Evolutionary conservation across 345 rosid species (phyloP), one percentile per base, ranked within the genome.

Genomic region (Brassica rapa): DNA sequence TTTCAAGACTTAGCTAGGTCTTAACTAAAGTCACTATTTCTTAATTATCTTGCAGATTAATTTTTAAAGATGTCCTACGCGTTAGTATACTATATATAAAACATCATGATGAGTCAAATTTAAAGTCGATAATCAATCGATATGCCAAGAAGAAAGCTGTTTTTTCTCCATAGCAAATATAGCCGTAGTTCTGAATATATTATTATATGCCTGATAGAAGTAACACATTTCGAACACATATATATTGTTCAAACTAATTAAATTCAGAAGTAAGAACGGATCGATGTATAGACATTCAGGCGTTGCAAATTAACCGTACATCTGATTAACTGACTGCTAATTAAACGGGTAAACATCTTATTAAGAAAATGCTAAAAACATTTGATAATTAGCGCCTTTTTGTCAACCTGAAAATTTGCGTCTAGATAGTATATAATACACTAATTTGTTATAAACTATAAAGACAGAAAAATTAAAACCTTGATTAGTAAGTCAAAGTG

Each of bases 1-100:
- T 78, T 73, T 46, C 78, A 74, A 62, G 74, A 35, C 53, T 69
- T 80, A 49, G 55, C 55, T 49, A 79, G 39, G 65, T 65, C 66
- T 74, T 60, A 68, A 32, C 69, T 73, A 49, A 73, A 73, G 70
- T 19, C 73, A 59, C 14, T 73, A 15, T 68, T 79, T 67, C 14
- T 73, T 68, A 79, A 74, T 62, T 51, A 68, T 68, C 51, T 19
- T 15, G 37, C 29, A 72, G 10, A 32, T 59, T 32, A 59, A 56
- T 32, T 49, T 73, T 66, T 67, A 46, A 43, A 46, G 72, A 55
- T 51, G 55, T 49, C 71, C 56, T 43, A 43, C 23, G 81, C 76
- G 76, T 66, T 71, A 75, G 76, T 55, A 5, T 4, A 15, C 64
- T 62, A 23, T 33, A 43, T 43, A 43, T 25, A 25, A 39, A 49